Base-by-base conservation (phyloP, 352 stramenopile genomes). In the Plasmopara viticola region DNA sequence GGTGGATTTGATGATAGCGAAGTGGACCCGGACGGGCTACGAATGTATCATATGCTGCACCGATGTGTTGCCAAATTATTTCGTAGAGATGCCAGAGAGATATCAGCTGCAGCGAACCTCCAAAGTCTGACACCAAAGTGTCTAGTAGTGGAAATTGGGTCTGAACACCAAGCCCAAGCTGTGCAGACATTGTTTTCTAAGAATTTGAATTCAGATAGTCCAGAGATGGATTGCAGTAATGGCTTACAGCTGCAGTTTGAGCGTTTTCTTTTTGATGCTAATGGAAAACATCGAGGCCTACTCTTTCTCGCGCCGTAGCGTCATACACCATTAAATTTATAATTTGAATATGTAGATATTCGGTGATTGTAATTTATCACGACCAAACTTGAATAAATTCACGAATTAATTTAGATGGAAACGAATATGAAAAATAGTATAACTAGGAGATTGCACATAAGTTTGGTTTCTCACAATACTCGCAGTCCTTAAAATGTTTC, bases 131-230 rank as follows among this genome's bases (percentile, higher is more conserved):
- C 5, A 4, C 0, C 17, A 49, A 49, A 18, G 7, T 68, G 62
- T 13, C 48, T 87, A 28, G 29, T 87, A 13, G 28, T 87, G 37
- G 79, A 90, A 47, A 70, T 87, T 13, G 79, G 79, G 12, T 87
- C 79, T 0, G 47, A 82, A 39, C 42, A 44, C 5, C 79, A 90
- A 30, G 79, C 77, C 4, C 40, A 57, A 18, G 66, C 68, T 9
- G 76, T 87, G 0, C 55, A 51, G 8, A 39, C 53, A 15, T 54
- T 87, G 31, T 87, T 87, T 51, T 47, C 58, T 9, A 35, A 5
- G 28, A 17, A 7, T 5, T 9, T 5, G 2, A 30, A 9, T 12
- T 12, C 41, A 41, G 17, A 6, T 55, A 37, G 1, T 48, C 5
- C 18, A 42, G 10, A 6, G n/a, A 44, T 9, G 37, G 20, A 20